Conservation (phyloP, 176 grass and related monocot genomes). For the Chloris gayana region DNA sequence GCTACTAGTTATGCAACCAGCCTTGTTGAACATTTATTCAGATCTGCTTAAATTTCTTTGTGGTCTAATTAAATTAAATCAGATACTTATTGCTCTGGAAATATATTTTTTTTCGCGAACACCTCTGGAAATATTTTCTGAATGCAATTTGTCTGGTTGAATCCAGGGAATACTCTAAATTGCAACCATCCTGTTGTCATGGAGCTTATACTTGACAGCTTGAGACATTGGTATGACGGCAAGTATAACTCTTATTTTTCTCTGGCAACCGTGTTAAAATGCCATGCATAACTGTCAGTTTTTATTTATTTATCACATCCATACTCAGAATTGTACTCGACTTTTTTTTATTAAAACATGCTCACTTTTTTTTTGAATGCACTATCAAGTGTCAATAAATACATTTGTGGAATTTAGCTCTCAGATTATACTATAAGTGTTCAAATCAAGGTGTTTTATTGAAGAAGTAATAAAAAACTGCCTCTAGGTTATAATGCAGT, state of each 20-base stretch:
- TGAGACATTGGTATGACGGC: constrained; percentile 86
- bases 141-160: constrained; percentile 17
- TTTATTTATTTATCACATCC: constrained; percentile 29
- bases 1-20: not conserved
- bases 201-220: constrained; percentile 92
- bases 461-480: not conserved
- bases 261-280: constrained; percentile 23
- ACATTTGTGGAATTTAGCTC: constrained; percentile 21
- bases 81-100: not conserved
- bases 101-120: too few species aligned
- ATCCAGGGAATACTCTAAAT: constrained; percentile 88
- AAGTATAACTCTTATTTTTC: constrained; percentile 29
- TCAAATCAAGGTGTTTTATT: constrained; percentile 23
- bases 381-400: constrained; percentile 23
- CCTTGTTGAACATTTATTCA: constrained; percentile 29
- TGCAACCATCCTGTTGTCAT: constrained; percentile 98
- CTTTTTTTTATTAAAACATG: constrained; percentile 23
- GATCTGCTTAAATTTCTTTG: constrained; percentile 18
- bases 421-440: constrained; percentile 1
- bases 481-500: constrained; percentile 24
- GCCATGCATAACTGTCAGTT: constrained; percentile 31
- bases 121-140: not conserved
- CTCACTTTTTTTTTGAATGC: not conserved
- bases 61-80: not conserved
- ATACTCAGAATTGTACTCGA: constrained; percentile 16